Percentiles rank a stretch among this genome's conserved stretches.
Conservation (phyloP, 495 filamentous ascomycete genomes). For the Lasiosphaeria miniovina region DNA sequence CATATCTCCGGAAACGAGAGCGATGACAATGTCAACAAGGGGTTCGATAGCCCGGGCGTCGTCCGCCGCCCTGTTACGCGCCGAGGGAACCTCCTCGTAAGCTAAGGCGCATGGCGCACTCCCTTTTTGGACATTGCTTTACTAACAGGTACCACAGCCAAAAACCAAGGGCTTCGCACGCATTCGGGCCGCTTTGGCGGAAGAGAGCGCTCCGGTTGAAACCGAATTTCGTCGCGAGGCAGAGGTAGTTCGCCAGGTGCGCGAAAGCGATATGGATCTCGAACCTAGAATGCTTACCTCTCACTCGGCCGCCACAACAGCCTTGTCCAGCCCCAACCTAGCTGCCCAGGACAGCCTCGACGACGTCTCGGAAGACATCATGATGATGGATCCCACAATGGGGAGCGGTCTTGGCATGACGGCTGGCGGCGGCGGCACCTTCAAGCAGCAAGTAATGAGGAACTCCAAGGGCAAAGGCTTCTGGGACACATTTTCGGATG, state of each 20-base stretch:
- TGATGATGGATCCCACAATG: conserved; percentile 52
- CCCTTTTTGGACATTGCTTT: background rate
- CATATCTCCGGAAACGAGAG: conserved; percentile 78
- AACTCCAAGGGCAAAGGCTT: conserved; percentile 71
- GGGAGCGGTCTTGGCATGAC: conserved; percentile 45
- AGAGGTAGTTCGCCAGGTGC: conserved; percentile 90
- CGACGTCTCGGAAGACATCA: conserved; percentile 58
- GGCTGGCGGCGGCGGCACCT: conserved; percentile 47
- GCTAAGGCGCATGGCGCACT: conserved; percentile 23
- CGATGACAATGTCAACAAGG: conserved; percentile 64
- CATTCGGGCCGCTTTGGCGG: conserved; percentile 81
- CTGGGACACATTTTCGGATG: conserved; percentile 72
- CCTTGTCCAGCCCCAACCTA: conserved; percentile 50
- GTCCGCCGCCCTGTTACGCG: conserved; percentile 73
- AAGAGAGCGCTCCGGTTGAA: conserved; percentile 84
- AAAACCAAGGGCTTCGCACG: conserved; percentile 95
- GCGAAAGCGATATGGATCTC: conserved; percentile 63
- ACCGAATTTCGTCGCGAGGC: conserved; percentile 87
- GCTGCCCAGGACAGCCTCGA: conserved; percentile 48
- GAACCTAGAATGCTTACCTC: conserved; percentile 35
- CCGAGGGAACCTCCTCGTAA: conserved; percentile 81
- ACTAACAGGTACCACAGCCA: conserved; percentile 48
- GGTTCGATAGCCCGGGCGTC: conserved; percentile 53
- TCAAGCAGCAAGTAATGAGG: conserved; percentile 67
- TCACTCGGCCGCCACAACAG: conserved; percentile 45